These are phyloP conservation scores for Xerocomus amazonicus DNA, from an alignment of 1,284 basidiomycete species.

Conservation along the genomic window DNA sequence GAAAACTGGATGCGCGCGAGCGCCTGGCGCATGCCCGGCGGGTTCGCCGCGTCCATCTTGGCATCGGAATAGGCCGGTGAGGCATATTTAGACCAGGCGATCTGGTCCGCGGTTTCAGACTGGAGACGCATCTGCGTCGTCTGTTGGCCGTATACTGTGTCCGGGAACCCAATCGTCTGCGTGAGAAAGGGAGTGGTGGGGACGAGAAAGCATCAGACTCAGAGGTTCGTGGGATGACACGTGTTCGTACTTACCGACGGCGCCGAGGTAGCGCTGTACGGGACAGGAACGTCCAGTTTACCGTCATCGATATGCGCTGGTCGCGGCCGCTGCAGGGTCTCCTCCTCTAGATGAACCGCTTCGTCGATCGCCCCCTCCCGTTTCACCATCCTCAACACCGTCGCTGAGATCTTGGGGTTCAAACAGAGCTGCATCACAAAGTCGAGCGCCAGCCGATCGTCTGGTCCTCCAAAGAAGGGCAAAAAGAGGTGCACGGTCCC, in stretches of 20 bases:
- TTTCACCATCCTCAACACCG: slow-evolving; percentile 42
- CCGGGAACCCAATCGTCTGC: slow-evolving; percentile 50
- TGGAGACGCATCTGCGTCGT: slow-evolving; percentile 54
- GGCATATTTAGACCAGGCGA: slow-evolving; percentile 60
- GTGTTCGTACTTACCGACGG: slow-evolving; percentile 15
- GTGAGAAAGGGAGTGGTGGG: slow-evolving; percentile 39
- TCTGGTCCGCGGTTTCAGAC: slow-evolving; percentile 70
- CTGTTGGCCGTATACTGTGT: slow-evolving; percentile 62
- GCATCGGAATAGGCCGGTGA: slow-evolving; percentile 12
- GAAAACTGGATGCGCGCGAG: slow-evolving; percentile 57
- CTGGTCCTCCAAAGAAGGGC: slow-evolving; percentile 93
- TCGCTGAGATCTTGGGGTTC: slow-evolving; percentile 66
- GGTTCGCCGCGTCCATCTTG: slow-evolving; percentile 8
- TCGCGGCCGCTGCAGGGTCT: neutral
- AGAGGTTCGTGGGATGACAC: too few relatives aligned
- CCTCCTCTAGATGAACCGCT: slow-evolving; percentile 34
- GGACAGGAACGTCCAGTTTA: neutral
- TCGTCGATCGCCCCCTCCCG: neutral
- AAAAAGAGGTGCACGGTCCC: slow-evolving; percentile 69
- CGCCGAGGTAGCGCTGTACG: neutral
- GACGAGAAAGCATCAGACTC: neutral
- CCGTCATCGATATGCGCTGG: slow-evolving; percentile 6
- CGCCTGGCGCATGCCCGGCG: neutral
- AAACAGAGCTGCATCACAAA: slow-evolving; percentile 81
- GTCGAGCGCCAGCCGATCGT: slow-evolving; percentile 85